Evolutionary conservation across 2,329 filamentous ascomycete genomes (phyloP).

Genomic region (Furcasterigmium sp.): DNA sequence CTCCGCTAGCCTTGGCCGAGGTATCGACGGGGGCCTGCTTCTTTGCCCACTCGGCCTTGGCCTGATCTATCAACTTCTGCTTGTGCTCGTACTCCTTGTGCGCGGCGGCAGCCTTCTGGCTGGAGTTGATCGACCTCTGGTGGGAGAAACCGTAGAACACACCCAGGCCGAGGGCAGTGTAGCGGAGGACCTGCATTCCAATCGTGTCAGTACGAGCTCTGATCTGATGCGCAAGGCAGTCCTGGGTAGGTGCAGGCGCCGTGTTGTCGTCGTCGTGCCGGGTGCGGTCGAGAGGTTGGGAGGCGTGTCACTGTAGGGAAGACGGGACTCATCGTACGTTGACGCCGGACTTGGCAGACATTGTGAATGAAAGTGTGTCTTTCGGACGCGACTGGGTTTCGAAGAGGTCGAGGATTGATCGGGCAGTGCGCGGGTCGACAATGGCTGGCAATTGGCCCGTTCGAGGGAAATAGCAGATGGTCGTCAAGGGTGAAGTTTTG

Average conservation of each 20-base stretch:
- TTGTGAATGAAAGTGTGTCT: conserved; percentile 38
- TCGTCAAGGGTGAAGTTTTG: conserved; percentile 32
- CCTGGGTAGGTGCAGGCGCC: neutral
- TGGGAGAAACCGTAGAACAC: conserved; percentile 95
- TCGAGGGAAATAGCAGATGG: conserved; percentile 32
- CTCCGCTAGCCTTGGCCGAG: conserved; percentile 14
- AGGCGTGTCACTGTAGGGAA: conserved; percentile 6
- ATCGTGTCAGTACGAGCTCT: conserved; percentile 3
- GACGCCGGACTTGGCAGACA: conserved; percentile 61
- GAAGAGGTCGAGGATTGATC: conserved; percentile 27
- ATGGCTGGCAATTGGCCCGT: conserved; percentile 40
- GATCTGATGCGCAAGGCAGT: neutral
- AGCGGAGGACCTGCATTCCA: conserved; percentile 78
- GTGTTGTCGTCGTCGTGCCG: neutral
- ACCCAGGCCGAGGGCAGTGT: conserved; percentile 86
- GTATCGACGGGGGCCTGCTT: conserved; percentile 51
- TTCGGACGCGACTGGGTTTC: conserved; percentile 34
- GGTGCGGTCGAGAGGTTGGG: conserved; percentile 1
- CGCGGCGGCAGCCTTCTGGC: conserved; percentile 64
- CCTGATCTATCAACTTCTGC: conserved; percentile 84
- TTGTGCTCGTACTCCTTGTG: conserved; percentile 87
- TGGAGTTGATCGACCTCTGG: conserved; percentile 72
- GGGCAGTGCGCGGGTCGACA: conserved; percentile 28
- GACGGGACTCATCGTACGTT: conserved; percentile 48
- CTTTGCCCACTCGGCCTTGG: conserved; percentile 86